Conservation (phyloP, 192 early-diverging fungal species). For the Backusella luteola region DNA sequence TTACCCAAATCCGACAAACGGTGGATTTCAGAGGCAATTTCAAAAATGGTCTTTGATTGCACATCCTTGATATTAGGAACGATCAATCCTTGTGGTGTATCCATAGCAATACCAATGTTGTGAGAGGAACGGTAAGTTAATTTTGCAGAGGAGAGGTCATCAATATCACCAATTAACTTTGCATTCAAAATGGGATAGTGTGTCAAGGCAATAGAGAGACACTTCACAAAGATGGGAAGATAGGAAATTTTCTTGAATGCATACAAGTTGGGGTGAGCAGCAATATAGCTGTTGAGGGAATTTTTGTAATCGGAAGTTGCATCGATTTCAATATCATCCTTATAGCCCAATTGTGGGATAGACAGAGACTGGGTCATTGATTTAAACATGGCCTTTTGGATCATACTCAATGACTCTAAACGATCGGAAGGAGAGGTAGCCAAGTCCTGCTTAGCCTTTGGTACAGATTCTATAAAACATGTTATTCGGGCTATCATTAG, state of each 20-base stretch:
- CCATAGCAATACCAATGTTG: constrained; percentile 97
- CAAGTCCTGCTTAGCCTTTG: not conserved
- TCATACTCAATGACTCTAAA: constrained; percentile 20
- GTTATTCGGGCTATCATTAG: not conserved
- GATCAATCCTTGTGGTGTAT: constrained; percentile 90
- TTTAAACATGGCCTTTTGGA: constrained; percentile 98
- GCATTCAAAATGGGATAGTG: constrained; percentile 91
- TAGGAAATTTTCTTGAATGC: constrained; percentile 78
- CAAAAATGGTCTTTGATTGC: constrained; percentile 80
- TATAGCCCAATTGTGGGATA: constrained; percentile 95
- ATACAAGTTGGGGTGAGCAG: constrained; percentile 43
- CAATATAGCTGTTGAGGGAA: constrained; percentile 64
- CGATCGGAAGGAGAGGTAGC: constrained; percentile 16
- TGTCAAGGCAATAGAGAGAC: constrained; percentile 74
- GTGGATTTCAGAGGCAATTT: constrained; percentile 84
- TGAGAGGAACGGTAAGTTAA: constrained; percentile 77
- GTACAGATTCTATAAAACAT: not conserved
- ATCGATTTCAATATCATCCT: constrained; percentile 86
- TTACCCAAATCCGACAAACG: constrained; percentile 67
- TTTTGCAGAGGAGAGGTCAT: constrained; percentile 46
- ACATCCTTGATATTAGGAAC: constrained; percentile 96
- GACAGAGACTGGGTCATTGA: constrained; percentile 87
- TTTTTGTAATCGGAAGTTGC: constrained; percentile 59
- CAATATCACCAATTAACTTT: constrained; percentile 42
- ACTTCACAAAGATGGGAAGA: constrained; percentile 97